Evolutionary conservation across 768 basidiomycete species (phyloP), one percentile per base, ranked within the genome.

Genomic region (Hortiboletus campestris): DNA sequence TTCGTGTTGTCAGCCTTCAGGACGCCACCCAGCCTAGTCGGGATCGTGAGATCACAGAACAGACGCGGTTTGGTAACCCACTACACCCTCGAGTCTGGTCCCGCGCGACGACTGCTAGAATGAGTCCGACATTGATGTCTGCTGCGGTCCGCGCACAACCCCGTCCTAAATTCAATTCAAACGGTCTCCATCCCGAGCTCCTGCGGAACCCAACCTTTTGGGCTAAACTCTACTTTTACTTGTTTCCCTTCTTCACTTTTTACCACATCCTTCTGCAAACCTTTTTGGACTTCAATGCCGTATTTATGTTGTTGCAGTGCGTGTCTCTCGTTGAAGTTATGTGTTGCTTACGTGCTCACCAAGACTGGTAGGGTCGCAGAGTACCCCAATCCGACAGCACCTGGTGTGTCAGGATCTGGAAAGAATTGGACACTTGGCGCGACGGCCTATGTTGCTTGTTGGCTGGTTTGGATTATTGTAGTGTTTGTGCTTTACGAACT

Each of bases 231-330:
- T 84, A 85, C 70, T 92, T 83, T 71, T 85, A 82, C 64, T 65
- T 88, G 34, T 84, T 83, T 67, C 88, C 87, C n/a, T 39, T 91
- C 16, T 69, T 91, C 59, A 79, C 83, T 7, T 84, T 92, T 68
- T 84, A 82, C 19, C 86, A 91, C 66, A 73, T 91, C 39, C 83
- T 84, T 25, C 68, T 90, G 10, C 91, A 94, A 69, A 84, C 87
- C 1, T 94, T 88, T 67, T 85, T 95, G 69, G 94, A 96, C 67
- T 92, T 94, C 70, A 94, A 94, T 69, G 84, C 86, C 62, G 84
- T 88, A 60, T 95, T 85, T 74, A 84, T 93, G 62, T 70, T 94
- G 63, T 67, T 93, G 40, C 84, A 92, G 91, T 94, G 66, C 75
- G 92, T 86, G 14, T 53, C 39, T 38, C 43, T 51, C 53, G 36